phyloP scores from a whole-genome alignment of 2,329 filamentous ascomycete species.

The Neocatenulostroma microsporum region DNA sequence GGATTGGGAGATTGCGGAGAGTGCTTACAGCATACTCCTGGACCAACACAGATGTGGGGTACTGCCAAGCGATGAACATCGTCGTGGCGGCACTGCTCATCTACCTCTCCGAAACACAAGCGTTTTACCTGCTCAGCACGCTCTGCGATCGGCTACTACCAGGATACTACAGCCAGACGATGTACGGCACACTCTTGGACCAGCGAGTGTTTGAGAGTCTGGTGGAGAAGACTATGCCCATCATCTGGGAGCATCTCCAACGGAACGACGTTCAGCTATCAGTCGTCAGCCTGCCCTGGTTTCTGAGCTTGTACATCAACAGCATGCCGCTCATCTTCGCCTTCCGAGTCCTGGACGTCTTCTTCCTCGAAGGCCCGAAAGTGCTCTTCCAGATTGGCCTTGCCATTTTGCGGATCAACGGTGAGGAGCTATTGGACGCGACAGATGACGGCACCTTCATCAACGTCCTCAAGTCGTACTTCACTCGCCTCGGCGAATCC shows the following conservation, averaged over 20 bases:
- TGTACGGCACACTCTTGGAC: conserved; percentile 96
- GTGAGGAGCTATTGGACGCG: conserved; percentile 88
- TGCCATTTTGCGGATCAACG: conserved; percentile 94
- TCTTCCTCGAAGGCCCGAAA: conserved; percentile 96
- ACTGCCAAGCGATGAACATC: conserved; percentile 99
- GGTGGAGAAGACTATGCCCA: conserved; percentile 98
- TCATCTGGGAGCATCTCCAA: conserved; percentile 95
- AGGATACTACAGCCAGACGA: conserved; percentile 96
- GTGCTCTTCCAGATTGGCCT: conserved; percentile 94
- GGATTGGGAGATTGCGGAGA: conserved; percentile 78
- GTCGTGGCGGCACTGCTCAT: conserved; percentile 96
- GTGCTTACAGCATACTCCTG: conserved; percentile 97
- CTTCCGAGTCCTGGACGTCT: conserved; percentile 92
- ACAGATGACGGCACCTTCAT: conserved; percentile 95
- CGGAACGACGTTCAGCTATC: conserved; percentile 96
- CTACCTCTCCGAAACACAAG: conserved; percentile 94
- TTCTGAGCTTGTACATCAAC: conserved; percentile 96
- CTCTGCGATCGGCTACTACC: conserved; percentile 89
- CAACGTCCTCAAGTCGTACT: conserved; percentile 90
- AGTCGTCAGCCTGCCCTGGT: conserved; percentile 95
- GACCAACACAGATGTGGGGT: conserved; percentile 91
- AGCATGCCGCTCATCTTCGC: conserved; percentile 99
- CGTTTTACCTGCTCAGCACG: conserved; percentile 86
- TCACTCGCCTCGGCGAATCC: conserved; percentile 85
- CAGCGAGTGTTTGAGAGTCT: conserved; percentile 96